Conservation (phyloP, 2,329 filamentous ascomycete genomes). For the Purpureocillium takamizusanense region DNA sequence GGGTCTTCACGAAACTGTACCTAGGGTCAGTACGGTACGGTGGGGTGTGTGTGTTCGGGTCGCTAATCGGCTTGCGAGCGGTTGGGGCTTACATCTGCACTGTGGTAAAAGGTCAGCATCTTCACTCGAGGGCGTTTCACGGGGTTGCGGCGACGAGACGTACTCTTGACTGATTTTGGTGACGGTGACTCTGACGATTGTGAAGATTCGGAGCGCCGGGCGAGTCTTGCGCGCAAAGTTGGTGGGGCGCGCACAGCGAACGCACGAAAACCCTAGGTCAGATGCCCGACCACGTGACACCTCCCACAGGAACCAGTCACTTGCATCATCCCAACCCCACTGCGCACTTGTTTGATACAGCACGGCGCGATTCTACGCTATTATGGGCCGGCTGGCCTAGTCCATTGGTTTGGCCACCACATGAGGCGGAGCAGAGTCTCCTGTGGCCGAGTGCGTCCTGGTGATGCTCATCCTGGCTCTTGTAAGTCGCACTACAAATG, state of each 20-base stretch:
- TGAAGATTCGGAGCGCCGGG: constrained; percentile 22
- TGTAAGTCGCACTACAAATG: too few species aligned
- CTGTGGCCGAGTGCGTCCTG: too few species aligned
- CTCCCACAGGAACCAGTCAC: too few species aligned
- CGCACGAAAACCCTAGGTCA: constrained; percentile 27
- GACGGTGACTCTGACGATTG: constrained; percentile 37
- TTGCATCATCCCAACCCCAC: too few species aligned
- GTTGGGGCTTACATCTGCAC: constrained; percentile 76
- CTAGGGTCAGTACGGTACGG: constrained; percentile 18
- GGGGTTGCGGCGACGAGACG: constrained; percentile 23
- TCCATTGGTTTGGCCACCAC: too few species aligned
- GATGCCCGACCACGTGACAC: constrained; percentile 19
- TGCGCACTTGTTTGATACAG: too few species aligned
- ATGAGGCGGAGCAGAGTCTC: too few species aligned
- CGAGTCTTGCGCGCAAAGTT: constrained; percentile 31
- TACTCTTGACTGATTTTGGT: constrained; percentile 50
- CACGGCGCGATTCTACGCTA: too few species aligned
- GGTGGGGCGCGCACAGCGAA: constrained; percentile 29
- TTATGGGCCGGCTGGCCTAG: too few species aligned
- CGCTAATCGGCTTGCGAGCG: constrained; percentile 9
- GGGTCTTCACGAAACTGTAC: constrained; percentile 97
- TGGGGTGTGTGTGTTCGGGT: constrained; percentile 14
- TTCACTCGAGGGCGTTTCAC: background rate
- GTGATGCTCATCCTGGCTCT: too few species aligned
- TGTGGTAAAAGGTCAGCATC: constrained; percentile 43